These are phyloP conservation scores for Corniculantispora saksenae DNA, from an alignment of 2,329 filamentous ascomycete genomes.

Conservation along the genomic window DNA sequence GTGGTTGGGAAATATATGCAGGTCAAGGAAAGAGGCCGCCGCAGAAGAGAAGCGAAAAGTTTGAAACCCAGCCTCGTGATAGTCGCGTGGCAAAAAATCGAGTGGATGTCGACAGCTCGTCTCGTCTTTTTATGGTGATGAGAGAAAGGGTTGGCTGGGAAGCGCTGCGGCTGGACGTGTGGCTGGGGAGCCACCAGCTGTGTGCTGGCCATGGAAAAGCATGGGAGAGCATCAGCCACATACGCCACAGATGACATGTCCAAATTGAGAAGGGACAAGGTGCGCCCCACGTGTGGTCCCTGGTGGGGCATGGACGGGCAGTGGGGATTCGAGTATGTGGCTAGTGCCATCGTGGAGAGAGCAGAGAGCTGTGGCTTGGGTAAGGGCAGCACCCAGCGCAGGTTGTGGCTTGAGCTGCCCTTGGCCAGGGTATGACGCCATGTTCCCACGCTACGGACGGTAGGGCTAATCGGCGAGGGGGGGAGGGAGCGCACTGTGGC, in stretches of 20 bases:
- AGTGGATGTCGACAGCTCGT: not conserved
- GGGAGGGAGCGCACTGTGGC: not conserved
- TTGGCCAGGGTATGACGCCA: not conserved
- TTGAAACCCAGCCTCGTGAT: conserved; percentile 5
- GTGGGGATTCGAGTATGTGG: not conserved
- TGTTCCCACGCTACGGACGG: not conserved
- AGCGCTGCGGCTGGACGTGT: not conserved
- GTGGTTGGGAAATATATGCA: conserved; percentile 5
- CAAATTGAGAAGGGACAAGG: too few relatives aligned
- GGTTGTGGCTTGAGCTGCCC: conserved; percentile 1
- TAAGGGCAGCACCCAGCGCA: not conserved
- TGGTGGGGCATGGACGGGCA: not conserved
- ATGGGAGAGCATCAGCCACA: not conserved
- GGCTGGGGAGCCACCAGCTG: not conserved
- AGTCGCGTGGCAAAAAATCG: conserved; percentile 1
- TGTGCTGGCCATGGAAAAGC: not conserved
- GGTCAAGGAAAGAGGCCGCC: not conserved
- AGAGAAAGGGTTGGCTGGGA: not conserved
- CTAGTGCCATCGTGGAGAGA: not conserved
- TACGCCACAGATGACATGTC: conserved; percentile 2
- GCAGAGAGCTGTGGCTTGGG: conserved; percentile 2
- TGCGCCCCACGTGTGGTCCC: not conserved
- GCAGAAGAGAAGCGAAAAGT: not conserved
- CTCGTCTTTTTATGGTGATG: not conserved
- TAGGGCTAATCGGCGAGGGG: not conserved